These are phyloP conservation scores for Nemania sp. DNA, from an alignment of 2,329 filamentous ascomycete genomes.

Conservation along the genomic window DNA sequence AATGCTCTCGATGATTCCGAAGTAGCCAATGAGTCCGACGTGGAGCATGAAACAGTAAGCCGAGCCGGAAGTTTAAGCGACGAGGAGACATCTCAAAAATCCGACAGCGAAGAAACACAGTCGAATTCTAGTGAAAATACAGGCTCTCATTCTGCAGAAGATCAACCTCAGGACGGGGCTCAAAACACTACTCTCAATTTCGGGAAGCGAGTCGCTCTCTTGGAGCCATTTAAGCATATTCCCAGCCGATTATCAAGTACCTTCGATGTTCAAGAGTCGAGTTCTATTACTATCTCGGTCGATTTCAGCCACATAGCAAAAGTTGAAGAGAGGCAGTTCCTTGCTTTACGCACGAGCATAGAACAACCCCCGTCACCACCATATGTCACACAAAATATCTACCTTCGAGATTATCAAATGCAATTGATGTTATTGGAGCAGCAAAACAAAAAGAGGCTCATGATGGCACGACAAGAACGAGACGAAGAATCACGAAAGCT, in stretches of 20 bases:
- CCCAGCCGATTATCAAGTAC: not conserved
- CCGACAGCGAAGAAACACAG: not conserved
- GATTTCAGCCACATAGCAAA: slow-evolving; percentile 14
- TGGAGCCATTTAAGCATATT: not conserved
- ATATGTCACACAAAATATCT: not conserved
- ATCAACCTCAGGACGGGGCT: not conserved
- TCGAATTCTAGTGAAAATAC: not conserved
- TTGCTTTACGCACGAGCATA: slow-evolving; percentile 12
- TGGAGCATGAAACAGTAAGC: not conserved
- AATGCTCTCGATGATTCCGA: no score
- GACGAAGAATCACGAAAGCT: slow-evolving; percentile 62
- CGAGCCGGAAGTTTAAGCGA: not conserved
- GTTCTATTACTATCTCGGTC: slow-evolving; percentile 25
- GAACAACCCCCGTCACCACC: not conserved
- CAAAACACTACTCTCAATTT: not conserved
- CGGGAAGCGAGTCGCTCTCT: not conserved
- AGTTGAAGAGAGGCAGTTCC: slow-evolving; percentile 22
- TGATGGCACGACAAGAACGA: slow-evolving; percentile 86
- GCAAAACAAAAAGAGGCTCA: slow-evolving; percentile 86
- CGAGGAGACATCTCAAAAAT: not conserved
- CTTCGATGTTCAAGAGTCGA: not conserved
- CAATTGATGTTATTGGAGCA: slow-evolving; percentile 88
- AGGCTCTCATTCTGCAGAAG: not conserved
- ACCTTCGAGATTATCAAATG: slow-evolving; percentile 87
- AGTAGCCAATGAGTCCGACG: no score